A percentile compares a stretch with the other conserved stretches of the same genome.
These are phyloP conservation scores for Phytopythium helicoides DNA, from an alignment of 352 stramenopile genomes.

Conservation along the genomic window DNA sequence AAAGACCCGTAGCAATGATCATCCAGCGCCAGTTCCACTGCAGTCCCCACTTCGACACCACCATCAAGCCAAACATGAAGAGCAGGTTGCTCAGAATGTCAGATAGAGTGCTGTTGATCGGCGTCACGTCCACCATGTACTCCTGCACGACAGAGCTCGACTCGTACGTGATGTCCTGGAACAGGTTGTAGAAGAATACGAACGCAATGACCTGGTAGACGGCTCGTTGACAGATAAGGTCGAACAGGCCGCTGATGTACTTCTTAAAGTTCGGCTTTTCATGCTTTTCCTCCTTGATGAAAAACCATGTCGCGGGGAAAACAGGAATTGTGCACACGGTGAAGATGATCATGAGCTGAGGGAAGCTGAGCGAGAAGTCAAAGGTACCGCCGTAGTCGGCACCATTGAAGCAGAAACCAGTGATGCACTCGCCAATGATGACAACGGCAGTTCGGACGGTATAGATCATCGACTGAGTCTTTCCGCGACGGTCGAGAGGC, in stretches of 20 bases:
- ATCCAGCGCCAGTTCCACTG: constrained; percentile 11
- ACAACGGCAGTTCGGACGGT: constrained; percentile 24
- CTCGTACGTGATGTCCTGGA: constrained; percentile 24
- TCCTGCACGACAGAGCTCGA: constrained; percentile 15
- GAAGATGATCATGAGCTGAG: constrained; percentile 45
- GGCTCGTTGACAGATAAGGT: constrained; percentile 21
- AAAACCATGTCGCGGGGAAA: constrained; percentile 35
- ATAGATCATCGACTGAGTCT: constrained; percentile 13
- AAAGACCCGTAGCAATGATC: constrained; percentile 4
- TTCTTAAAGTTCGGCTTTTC: constrained; percentile 22
- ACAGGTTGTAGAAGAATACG: constrained; percentile 28
- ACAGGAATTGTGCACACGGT: constrained; percentile 18
- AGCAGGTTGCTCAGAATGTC: constrained; percentile 31
- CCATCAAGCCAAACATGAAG: constrained; percentile 30
- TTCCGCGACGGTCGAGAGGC: constrained; percentile 41
- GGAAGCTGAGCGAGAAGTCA: constrained; percentile 23
- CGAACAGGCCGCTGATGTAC: constrained; percentile 31
- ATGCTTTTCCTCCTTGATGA: constrained; percentile 36
- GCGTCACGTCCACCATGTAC: constrained; percentile 30
- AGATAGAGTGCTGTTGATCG: constrained; percentile 24
- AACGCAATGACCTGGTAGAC: constrained; percentile 30
- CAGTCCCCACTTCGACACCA: constrained; percentile 28
- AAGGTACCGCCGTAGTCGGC: constrained; percentile 22
- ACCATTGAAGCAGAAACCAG: constrained; percentile 56
- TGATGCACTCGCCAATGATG: constrained; percentile 39